Percentiles rank a stretch among this genome's conserved stretches.
Conservation (phyloP, 768 basidiomycete genomes). For the Lactifluus subvellereus region DNA sequence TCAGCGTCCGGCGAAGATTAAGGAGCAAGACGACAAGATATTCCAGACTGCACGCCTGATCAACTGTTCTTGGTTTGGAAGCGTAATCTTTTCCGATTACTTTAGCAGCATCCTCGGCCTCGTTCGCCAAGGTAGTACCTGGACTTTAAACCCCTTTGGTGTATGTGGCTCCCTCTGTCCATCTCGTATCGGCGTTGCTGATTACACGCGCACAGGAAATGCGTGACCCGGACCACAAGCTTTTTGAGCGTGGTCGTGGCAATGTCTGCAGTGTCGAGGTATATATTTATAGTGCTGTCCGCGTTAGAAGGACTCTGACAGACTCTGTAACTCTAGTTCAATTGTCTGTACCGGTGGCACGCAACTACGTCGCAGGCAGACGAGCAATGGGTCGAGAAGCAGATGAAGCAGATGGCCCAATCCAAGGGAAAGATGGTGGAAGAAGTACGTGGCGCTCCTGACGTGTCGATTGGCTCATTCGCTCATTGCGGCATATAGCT, state of each 20-base stretch:
- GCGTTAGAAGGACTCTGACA: not conserved
- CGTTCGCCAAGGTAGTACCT: conserved; percentile 64
- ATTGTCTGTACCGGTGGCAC: conserved; percentile 83
- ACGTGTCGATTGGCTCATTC: not conserved
- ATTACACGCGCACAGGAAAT: conserved; percentile 47
- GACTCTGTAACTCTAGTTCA: conserved; percentile 49
- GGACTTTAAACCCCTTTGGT: conserved; percentile 72
- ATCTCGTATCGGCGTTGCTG: not conserved
- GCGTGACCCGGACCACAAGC: conserved; percentile 50
- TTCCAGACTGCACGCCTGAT: conserved; percentile 77
- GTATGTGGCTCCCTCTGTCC: conserved; percentile 33
- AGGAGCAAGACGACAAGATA: conserved; percentile 44
- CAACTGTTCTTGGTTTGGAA: conserved; percentile 77
- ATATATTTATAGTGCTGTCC: not conserved
- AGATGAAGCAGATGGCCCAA: conserved; percentile 46
- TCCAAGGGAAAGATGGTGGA: conserved; percentile 53
- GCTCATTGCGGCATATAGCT: conserved; percentile 28
- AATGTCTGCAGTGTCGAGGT: conserved; percentile 83
- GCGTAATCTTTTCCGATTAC: conserved; percentile 78
- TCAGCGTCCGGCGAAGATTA: conserved; percentile 32
- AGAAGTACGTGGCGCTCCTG: conserved; percentile 22
- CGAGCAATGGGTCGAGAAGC: conserved; percentile 56
- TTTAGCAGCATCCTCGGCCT: conserved; percentile 77
- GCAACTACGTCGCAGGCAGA: conserved; percentile 70
- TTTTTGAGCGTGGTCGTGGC: conserved; percentile 75